Percentiles rank a stretch among this genome's conserved stretches.
These are phyloP conservation scores for Claviceps sp. DNA, from an alignment of 2,329 filamentous ascomycete species.

Conservation along the genomic window DNA sequence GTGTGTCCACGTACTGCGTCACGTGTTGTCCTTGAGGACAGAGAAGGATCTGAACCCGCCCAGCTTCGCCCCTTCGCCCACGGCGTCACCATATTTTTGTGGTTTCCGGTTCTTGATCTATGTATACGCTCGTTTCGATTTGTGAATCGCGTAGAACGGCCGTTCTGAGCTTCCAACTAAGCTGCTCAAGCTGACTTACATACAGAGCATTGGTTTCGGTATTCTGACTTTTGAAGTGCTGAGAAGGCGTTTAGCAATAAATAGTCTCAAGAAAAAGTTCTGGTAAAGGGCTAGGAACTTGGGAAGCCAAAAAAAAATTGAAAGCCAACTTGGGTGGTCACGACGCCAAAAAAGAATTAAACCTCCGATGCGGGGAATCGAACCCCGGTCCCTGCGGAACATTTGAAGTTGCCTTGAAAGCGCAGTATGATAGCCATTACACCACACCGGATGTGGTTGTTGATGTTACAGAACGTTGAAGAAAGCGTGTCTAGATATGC, in stretches of 20 bases:
- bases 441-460: conserved; percentile 4
- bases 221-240: no score
- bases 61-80: no score
- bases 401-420: not conserved
- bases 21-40: no score
- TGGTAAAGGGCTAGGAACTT: not conserved
- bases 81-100: no score
- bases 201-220: no score
- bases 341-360: not conserved
- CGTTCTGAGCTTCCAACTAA: no score
- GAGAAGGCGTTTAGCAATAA: not conserved
- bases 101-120: no score
- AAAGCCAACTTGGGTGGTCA: not conserved
- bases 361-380: conserved; percentile 9
- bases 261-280: not conserved
- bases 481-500: rapidly evolving
- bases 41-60: no score
- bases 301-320: not conserved
- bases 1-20: no score
- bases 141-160: no score
- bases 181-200: no score
- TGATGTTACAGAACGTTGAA: not conserved
- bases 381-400: conserved; percentile 8
- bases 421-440: conserved; percentile 9
- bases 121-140: no score